A percentile compares a stretch with the other conserved stretches of the same genome.
Evolutionary conservation across 169 alveolate species (phyloP).

Genomic region (Plasmodium berghei): DNA sequence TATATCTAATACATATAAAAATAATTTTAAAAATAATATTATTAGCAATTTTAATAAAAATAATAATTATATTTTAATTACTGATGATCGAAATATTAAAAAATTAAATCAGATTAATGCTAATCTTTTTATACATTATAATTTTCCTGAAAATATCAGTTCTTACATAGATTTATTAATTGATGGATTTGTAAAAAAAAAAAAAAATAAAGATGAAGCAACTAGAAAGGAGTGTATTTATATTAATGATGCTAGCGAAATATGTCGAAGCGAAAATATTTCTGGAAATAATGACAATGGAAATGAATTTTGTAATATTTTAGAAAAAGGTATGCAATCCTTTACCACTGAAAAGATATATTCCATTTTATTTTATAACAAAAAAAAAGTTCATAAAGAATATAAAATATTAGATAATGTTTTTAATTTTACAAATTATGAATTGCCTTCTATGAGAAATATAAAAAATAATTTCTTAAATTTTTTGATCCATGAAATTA

Average conservation of each 20-base stretch:
- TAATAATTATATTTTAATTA: conserved; percentile 55
- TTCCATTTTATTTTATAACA: conserved; percentile 66
- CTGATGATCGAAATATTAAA: conserved; percentile 36
- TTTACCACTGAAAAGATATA: not conserved
- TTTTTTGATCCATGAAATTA: conserved; percentile 53
- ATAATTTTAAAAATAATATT: conserved; percentile 18
- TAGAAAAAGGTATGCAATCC: not conserved
- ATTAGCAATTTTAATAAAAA: conserved; percentile 20
- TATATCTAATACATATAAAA: conserved; percentile 23
- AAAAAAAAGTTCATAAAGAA: conserved; percentile 27
- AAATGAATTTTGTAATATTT: no score
- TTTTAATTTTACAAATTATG: conserved; percentile 29
- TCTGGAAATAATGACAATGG: not conserved
- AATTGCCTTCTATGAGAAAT: conserved; percentile 33
- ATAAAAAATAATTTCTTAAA: conserved; percentile 44
- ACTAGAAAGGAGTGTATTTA: not conserved
- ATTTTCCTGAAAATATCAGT: conserved; percentile 9
- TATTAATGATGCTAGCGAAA: not conserved
- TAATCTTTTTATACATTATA: conserved; percentile 49
- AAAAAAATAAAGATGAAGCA: not conserved
- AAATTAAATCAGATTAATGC: conserved; percentile 18
- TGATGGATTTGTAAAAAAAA: not conserved
- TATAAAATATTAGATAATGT: conserved; percentile 40
- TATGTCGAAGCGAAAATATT: not conserved
- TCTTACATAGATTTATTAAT: conserved; percentile 36